Percentiles rank a stretch among this genome's conserved stretches.
Conservation (phyloP, 1,139 yeast species). For the Sugiyamaella sp. region DNA sequence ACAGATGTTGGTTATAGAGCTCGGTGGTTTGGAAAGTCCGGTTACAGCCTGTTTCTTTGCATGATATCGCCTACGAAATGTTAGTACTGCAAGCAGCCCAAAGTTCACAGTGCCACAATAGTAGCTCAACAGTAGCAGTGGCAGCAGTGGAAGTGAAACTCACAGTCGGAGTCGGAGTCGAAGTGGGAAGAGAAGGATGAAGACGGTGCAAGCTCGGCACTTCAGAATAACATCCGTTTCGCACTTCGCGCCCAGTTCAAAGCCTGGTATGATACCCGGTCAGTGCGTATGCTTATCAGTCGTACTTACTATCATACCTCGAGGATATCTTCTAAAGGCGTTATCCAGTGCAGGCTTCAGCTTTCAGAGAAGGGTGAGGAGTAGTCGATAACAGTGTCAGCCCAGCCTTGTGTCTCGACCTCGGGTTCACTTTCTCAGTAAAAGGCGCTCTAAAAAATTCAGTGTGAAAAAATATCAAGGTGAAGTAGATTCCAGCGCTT, state of each 20-base stretch:
- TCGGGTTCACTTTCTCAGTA: background rate
- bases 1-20: background rate
- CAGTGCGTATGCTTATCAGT: no score
- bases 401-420: background rate
- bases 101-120: no score
- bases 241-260: no score
- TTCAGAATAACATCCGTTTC: background rate
- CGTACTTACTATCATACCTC: background rate
- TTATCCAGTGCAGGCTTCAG: no score
- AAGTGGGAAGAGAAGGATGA: no score
- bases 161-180: no score
- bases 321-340: background rate
- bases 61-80: background rate
- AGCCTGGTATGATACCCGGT: no score
- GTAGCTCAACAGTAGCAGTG: no score
- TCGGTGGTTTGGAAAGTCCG: background rate
- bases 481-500: background rate
- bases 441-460: background rate
- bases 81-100: background rate
- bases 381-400: background rate
- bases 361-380: no score
- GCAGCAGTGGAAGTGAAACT: no score
- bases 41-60: conserved; percentile 4
- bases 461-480: conserved; percentile 9
- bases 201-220: no score